Evolutionary conservation across 805 yeast genomes (phyloP), one percentile per base, ranked within the genome.

Genomic region (Ogataea naganishii): DNA sequence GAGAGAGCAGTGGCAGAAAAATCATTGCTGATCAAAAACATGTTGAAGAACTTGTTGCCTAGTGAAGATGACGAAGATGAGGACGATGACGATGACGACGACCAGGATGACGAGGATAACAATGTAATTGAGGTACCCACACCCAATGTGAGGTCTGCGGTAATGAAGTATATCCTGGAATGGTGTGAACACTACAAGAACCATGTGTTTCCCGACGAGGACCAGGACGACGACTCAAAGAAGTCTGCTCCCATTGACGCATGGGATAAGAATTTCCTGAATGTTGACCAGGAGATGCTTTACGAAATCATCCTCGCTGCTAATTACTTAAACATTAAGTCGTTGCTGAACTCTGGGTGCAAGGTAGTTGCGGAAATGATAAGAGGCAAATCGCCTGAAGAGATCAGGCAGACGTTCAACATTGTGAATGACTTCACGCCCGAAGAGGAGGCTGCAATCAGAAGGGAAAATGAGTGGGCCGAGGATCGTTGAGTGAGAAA

Each of bases 131-230:
- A 75, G 37, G 80, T 89, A 46, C 96, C 96, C 21, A 75, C 86
- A 9, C 95, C 95, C 23, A 86, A 84, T 48, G 96, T 86, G 21
- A 68, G 89, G 41, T 80, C 94, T 7, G 76, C 80, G 12, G 95
- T 89, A 14, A 66, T 89, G 58, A 75, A 80, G 53, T 85, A 86
- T 51, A 89, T 89, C n/a, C 65, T 89, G 31, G 95, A 89, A 52
- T 89, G 96, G 94, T 86, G 96, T 47, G 94, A 83, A 49, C 92
- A 89, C 54, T 96, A 89, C 64, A 81, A 79, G 54, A 86, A 83
- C 51, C 71, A 81, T 7, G 65, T 64, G 13, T 78, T 78, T 56
- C 82, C 83, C 13, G 85, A 77, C 38, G 75, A 70, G 28, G 88
- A 79, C 31, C 84, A 75, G 34, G 95, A 84, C 39, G 88, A 80